Evolutionary conservation across 176 grass and related monocot species (phyloP).

Genomic region (Carex littledalei): DNA sequence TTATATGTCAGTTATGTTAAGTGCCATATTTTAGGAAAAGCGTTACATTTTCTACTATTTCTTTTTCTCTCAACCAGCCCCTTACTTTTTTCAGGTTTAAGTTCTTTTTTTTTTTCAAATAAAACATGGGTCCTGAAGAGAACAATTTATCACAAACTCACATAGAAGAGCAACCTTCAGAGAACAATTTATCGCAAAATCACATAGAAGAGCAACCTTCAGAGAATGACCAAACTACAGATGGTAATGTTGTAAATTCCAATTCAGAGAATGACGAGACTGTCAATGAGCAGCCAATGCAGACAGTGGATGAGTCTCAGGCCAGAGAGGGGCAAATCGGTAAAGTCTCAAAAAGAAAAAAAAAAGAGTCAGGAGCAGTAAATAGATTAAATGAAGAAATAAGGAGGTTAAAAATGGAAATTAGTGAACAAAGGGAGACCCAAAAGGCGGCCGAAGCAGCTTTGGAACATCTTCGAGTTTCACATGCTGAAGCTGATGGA

Average conservation of each 20-base stretch:
- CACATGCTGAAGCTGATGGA: conserved; percentile 67
- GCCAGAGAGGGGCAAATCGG: conserved; percentile 21
- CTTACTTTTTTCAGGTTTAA: conserved; percentile 8
- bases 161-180: conserved; percentile 15
- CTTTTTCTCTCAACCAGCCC: not conserved
- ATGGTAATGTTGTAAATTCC: conserved; percentile 14
- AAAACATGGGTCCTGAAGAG: conserved; percentile 47
- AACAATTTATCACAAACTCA: conserved; percentile 1
- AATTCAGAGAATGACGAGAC: conserved; percentile 19
- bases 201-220: conserved; percentile 15
- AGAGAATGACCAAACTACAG: not conserved
- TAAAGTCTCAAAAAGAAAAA: not conserved
- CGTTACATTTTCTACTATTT: not conserved
- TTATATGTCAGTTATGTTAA: not conserved
- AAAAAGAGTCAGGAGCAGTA: conserved; percentile 28
- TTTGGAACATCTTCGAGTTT: conserved; percentile 67
- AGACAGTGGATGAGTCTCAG: conserved; percentile 65
- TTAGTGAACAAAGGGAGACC: conserved; percentile 58
- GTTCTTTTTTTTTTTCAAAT: not conserved
- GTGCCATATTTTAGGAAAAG: not conserved
- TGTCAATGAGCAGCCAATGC: conserved; percentile 35
- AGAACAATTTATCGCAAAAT: not conserved
- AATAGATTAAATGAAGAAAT: conserved; percentile 57
- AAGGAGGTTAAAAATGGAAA: conserved; percentile 49
- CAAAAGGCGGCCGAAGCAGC: conserved; percentile 68